Conservation (phyloP, 2,329 filamentous ascomycete genomes). For the Penicillium sp. region DNA sequence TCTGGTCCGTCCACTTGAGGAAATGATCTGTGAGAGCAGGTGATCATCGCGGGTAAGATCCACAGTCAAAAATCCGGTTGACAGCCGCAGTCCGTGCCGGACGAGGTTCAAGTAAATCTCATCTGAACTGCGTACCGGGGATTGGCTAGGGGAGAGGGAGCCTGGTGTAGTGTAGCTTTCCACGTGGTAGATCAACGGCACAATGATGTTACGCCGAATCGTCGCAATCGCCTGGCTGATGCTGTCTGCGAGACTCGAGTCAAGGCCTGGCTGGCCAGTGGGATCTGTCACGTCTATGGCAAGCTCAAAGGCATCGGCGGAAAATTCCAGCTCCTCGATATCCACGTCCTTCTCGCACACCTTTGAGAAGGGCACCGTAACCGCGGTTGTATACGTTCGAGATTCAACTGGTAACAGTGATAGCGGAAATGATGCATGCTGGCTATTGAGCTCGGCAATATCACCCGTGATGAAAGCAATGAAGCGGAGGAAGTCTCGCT, state of each 20-base stretch:
- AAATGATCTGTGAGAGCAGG: constrained; percentile 54
- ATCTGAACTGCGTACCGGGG: constrained; percentile 27
- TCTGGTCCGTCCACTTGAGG: constrained; percentile 58
- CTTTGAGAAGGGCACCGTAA: constrained; percentile 62
- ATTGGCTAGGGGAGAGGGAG: constrained; percentile 26
- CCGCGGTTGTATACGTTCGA: constrained; percentile 67
- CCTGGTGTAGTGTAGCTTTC: constrained; percentile 28
- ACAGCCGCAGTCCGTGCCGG: constrained; percentile 62
- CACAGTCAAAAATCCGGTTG: constrained; percentile 64
- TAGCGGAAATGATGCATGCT: constrained; percentile 59
- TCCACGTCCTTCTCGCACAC: constrained; percentile 58
- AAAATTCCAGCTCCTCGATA: constrained; percentile 66
- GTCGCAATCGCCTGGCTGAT: constrained; percentile 62
- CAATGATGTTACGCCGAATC: constrained; percentile 64
- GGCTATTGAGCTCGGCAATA: constrained; percentile 31
- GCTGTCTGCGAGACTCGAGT: constrained; percentile 45
- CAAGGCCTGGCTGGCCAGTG: constrained; percentile 33
- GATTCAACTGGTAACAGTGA: constrained; percentile 63
- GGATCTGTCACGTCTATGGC: constrained; percentile 48
- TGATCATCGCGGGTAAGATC: constrained; percentile 61
- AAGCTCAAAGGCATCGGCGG: constrained; percentile 68
- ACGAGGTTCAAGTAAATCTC: constrained; percentile 59
- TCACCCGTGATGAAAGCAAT: constrained; percentile 60
- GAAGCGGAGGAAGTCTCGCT: constrained; percentile 70
- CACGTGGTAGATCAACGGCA: constrained; percentile 61